phyloP scores from a whole-genome alignment of 2,329 filamentous ascomycete species.

The Diaporthe sp. region DNA sequence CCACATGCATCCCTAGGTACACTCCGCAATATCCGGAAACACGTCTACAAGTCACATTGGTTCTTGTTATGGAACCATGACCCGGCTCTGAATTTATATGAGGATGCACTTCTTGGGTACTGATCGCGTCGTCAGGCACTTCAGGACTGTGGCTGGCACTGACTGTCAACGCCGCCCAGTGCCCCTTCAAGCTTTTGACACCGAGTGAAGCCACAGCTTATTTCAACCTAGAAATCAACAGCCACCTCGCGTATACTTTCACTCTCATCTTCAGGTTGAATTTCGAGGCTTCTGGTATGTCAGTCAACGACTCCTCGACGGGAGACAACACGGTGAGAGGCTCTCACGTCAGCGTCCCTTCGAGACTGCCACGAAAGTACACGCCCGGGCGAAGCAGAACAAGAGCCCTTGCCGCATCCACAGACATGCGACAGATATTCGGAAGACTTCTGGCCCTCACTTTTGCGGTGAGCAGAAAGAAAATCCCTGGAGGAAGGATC shows the following conservation, averaged over 20 bases:
- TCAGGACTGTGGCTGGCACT: not conserved
- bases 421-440: too few relatives aligned
- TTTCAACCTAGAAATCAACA: not conserved
- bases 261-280: not conserved
- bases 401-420: not conserved
- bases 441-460: not conserved
- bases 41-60: not conserved
- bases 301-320: not conserved
- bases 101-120: not conserved
- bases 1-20: slow-evolving; percentile 6
- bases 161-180: not conserved
- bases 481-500: not conserved
- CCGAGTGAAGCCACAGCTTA: not conserved
- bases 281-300: not conserved
- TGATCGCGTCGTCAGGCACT: not conserved
- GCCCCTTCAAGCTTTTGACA: not conserved
- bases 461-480: not conserved
- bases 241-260: not conserved
- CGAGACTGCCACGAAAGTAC: not conserved
- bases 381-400: not conserved
- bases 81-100: not conserved
- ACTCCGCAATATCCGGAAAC: slow-evolving; percentile 11
- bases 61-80: not conserved
- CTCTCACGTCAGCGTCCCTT: not conserved
- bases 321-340: not conserved